Base-by-base conservation (phyloP, 2,329 filamentous ascomycete species). In the Camillea tinctor region DNA sequence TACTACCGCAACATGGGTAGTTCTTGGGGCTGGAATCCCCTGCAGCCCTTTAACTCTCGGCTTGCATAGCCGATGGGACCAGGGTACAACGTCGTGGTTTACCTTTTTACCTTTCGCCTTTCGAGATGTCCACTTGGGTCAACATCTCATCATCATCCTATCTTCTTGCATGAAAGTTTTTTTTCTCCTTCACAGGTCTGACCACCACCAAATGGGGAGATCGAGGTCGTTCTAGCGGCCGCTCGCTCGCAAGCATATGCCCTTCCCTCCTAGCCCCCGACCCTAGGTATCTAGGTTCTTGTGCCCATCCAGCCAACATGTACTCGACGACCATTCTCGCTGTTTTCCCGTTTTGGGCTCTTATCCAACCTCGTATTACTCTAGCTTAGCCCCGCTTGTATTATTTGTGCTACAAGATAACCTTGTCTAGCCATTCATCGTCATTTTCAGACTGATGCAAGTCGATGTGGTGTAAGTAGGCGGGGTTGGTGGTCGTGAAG, bases 31-130 rank as follows among this genome's bases (percentile, higher is more conserved):
- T 51, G 50, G 19, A 22, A 21, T 22, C 50, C 50, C 50, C 19
- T 51, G 50, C 50, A 51, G 50, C 50, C 50, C 50, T 51, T 51
- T 24, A 51, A 19, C 56, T 61, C 66, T 68, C 68, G 64, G 67
- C 63, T 54, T 69, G 59, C 67, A 68, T 68, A 59, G 51, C 57
- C 57, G 59, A 60, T 57, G 60, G n/a, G n/a, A 56, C 61, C 51
- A 63, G 54, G 49, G 55, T 55, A 49, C 57, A 51, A 57, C 57
- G 60, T 60, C 57, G 52, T 63, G 50, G 55, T 56, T 58, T 55
- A 19, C 19, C 30, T 60, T 60, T 53, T 22, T 61, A 44, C 59
- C 60, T 59, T 55, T 56, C 56, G 52, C 55, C 44, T 60, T 53
- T 50, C 53, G 57, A 60, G 56, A 66, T 59, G 36, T 60, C 62